Base-by-base conservation (phyloP, 352 stramenopile species). In the Phytopythium ostracodes region DNA sequence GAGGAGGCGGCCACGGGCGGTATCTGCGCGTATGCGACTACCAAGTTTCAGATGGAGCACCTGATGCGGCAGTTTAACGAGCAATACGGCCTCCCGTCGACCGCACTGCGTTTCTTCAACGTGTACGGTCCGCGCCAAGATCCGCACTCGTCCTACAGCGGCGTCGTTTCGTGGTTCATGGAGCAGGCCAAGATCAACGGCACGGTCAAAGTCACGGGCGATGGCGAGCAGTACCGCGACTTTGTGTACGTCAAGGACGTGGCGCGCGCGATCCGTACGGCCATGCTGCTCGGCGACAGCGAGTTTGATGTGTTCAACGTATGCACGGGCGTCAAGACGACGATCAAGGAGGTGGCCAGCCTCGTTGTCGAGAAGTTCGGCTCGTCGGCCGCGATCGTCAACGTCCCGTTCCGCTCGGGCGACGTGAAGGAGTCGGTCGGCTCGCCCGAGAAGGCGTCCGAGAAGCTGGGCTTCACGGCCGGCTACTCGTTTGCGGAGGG, bases 211-310 rank as follows among this genome's bases (percentile, higher is more conserved):
- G 72, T 87, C 52, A 80, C 71, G 11, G 77, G 77, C 49, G 67
- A 77, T 10, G 77, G 77, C 35, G 69, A 80, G 33, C 77, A 87
- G 58, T 84, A 81, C 66, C 76, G 78, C 22, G 78, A 87, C 61
- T 87, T 87, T 65, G 76, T 87, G 42, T 87, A 69, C 66, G 78
- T 87, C 44, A 85, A 87, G 67, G 78, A 87, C 35, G 76, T 87
- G 9, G 78, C 76, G 36, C 75, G 75, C 43, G 78, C 78, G 44
- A 84, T 87, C 59, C 76, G 76, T 54, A 79, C 68, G 42, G 78
- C 78, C 50, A 84, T 88, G 75, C 67, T 86, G 24, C 59, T 82
- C 10, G 49, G 50, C 24, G 67, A 81, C 66, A 59, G 66, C 42
- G 63, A 77, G 22, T 88, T 84, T 56, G 73, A 88, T 49, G 78